Evolutionary conservation across 192 early-diverging fungal genomes (phyloP).

Genomic region (Radiomyces spectabilis): DNA sequence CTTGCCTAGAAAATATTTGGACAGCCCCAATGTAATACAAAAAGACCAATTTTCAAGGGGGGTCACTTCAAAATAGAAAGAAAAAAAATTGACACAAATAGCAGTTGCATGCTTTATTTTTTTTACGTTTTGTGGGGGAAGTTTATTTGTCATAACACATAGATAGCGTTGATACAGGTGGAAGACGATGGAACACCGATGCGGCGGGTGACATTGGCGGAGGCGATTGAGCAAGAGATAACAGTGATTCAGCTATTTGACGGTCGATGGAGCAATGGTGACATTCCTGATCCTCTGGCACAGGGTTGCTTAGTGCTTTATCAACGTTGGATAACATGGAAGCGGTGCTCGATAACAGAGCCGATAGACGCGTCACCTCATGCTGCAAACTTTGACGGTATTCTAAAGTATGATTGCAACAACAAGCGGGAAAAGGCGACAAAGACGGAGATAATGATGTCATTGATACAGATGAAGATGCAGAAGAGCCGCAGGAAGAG

Average conservation of each 20-base stretch:
- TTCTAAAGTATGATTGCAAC: slow-evolving; percentile 2
- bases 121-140: too few species aligned
- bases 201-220: background rate
- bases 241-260: slow-evolving; percentile 15
- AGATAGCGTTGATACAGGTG: too few species aligned
- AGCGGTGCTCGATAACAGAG: slow-evolving; percentile 36
- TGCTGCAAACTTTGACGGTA: slow-evolving; percentile 44
- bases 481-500: background rate
- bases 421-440: background rate
- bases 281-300: background rate
- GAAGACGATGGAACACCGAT: background rate
- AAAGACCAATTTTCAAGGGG: too few species aligned
- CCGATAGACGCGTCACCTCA: slow-evolving; percentile 40
- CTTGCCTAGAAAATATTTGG: too few species aligned
- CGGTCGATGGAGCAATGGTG: slow-evolving; percentile 5
- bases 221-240: slow-evolving; percentile 13
- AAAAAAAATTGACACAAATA: slow-evolving; percentile 1
- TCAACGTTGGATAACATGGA: slow-evolving; percentile 41
- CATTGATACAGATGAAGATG: background rate
- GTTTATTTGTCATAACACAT: too few species aligned
- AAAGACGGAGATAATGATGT: background rate
- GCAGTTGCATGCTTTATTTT: too few species aligned
- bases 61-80: too few species aligned
- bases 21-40: too few species aligned
- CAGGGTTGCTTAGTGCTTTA: background rate